Percentiles rank a stretch among this genome's conserved stretches.
These are phyloP conservation scores for Microsporum ferrugineum DNA, from an alignment of 2,329 filamentous ascomycete species.

Conservation along the genomic window DNA sequence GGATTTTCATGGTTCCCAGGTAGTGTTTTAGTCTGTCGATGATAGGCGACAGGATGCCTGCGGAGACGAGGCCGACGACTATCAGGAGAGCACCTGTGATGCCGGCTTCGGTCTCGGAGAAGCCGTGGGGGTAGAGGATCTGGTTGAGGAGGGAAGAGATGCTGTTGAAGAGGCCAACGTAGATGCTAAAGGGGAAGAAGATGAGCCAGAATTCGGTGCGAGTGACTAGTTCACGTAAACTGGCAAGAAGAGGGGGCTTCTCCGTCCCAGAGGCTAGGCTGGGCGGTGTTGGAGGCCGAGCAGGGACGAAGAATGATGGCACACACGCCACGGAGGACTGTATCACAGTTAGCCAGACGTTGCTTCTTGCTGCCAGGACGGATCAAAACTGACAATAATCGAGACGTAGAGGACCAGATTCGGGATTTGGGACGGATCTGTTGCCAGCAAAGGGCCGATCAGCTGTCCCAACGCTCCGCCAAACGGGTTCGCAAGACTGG, in stretches of 20 bases:
- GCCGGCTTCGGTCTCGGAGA: constrained; percentile 70
- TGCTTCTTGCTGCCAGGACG: background rate
- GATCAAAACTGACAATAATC: constrained; percentile 53
- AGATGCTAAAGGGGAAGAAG: constrained; percentile 67
- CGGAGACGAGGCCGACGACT: constrained; percentile 66
- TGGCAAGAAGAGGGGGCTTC: constrained; percentile 42
- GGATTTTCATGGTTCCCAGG: constrained; percentile 57
- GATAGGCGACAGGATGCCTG: constrained; percentile 67
- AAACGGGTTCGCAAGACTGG: constrained; percentile 77
- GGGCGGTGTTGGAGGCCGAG: constrained; percentile 63
- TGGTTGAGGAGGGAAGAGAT: constrained; percentile 81
- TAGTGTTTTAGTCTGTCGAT: constrained; percentile 78
- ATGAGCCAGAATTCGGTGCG: constrained; percentile 70
- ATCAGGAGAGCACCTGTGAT: constrained; percentile 85
- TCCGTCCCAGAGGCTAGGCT: constrained; percentile 53
- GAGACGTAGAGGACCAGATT: constrained; percentile 75
- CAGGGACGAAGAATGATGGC: constrained; percentile 72
- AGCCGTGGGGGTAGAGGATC: constrained; percentile 76
- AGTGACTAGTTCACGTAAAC: constrained; percentile 44
- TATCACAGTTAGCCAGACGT: constrained; percentile 1
- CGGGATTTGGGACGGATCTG: constrained; percentile 53
- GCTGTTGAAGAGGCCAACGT: constrained; percentile 89
- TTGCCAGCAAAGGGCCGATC: constrained; percentile 67
- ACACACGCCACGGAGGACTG: constrained; percentile 54
- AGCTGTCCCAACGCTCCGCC: constrained; percentile 82